Conservation (phyloP, 1,284 basidiomycete species). For the Cryptococcus sp. region DNA sequence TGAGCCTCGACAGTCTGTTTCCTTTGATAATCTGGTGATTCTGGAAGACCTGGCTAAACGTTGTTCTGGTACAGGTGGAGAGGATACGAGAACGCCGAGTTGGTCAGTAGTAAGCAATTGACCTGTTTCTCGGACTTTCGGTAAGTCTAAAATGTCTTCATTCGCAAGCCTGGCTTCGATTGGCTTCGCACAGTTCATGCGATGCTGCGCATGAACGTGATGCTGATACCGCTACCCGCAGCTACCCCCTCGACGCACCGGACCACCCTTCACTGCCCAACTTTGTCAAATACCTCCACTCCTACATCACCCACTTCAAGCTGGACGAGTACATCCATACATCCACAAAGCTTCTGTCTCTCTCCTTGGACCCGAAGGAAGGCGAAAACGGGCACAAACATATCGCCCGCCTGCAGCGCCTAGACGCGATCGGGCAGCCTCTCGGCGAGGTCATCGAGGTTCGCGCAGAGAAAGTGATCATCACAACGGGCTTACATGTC, state of each 20-base stretch:
- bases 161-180: not conserved
- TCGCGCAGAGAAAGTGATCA: slow-evolving; percentile 33
- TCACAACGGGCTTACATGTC: slow-evolving; percentile 55
- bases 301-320: slow-evolving; percentile 59
- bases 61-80: slow-evolving; percentile 28
- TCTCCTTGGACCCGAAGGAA: slow-evolving; percentile 32
- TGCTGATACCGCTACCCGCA: slow-evolving; percentile 6
- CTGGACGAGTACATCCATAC: slow-evolving; percentile 57
- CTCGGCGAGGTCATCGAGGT: slow-evolving; percentile 19
- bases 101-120: slow-evolving; percentile 56
- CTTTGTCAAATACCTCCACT: slow-evolving; percentile 64
- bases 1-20: slow-evolving; percentile 20
- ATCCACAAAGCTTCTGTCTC: slow-evolving; percentile 54
- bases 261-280: slow-evolving; percentile 64
- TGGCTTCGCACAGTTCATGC: not conserved
- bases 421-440: slow-evolving; percentile 9
- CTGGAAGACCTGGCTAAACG: not conserved
- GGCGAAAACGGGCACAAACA: slow-evolving; percentile 20
- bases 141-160: slow-evolving; percentile 16
- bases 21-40: not conserved
- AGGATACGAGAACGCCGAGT: slow-evolving; percentile 59
- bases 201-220: too few relatives aligned
- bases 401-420: slow-evolving; percentile 27
- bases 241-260: slow-evolving; percentile 55
- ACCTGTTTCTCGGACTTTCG: slow-evolving; percentile 69